phyloP scores from a whole-genome alignment of 2,329 filamentous ascomycete species.

The Beauveria medogensis region DNA sequence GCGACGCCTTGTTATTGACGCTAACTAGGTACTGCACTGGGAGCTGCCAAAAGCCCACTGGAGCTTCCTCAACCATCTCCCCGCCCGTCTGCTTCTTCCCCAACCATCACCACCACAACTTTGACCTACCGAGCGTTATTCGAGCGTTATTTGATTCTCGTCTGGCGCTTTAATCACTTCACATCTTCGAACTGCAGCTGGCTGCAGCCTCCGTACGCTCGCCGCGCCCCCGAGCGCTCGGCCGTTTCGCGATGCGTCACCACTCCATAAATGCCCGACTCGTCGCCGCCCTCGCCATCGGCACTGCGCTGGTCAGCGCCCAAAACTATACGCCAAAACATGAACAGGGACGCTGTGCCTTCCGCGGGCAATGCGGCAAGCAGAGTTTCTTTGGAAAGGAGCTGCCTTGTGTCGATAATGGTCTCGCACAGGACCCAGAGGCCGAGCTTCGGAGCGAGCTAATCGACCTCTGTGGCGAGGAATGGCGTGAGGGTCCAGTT shows the following conservation, averaged over 20 bases:
- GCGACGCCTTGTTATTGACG: not conserved
- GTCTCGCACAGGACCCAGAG: constrained; percentile 64
- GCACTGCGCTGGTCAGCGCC: constrained; percentile 20
- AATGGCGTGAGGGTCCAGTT: constrained; percentile 77
- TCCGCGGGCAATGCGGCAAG: constrained; percentile 86
- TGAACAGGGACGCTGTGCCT: constrained; percentile 80
- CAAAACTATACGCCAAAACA: constrained; percentile 52
- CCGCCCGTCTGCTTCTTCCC: not conserved
- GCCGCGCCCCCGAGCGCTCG: constrained; percentile 2
- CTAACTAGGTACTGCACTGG: not conserved
- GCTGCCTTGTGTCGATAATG: constrained; percentile 90
- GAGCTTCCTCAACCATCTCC: not conserved
- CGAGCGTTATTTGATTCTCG: not conserved
- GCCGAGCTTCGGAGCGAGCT: constrained; percentile 66
- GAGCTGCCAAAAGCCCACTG: not conserved
- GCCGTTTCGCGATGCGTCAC: constrained; percentile 24
- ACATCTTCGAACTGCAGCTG: not conserved
- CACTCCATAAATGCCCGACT: constrained; percentile 21
- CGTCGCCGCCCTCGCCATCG: constrained; percentile 24
- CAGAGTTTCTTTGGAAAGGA: constrained; percentile 84
- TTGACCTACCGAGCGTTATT: not conserved
- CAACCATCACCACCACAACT: not conserved
- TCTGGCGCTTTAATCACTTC: not conserved
- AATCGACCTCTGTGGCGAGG: constrained; percentile 74
- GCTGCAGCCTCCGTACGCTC: not conserved